Evolutionary conservation across 805 yeast genomes (phyloP), one percentile per base, ranked within the genome.

Genomic region (Saccharomycopsis guyanensis): DNA sequence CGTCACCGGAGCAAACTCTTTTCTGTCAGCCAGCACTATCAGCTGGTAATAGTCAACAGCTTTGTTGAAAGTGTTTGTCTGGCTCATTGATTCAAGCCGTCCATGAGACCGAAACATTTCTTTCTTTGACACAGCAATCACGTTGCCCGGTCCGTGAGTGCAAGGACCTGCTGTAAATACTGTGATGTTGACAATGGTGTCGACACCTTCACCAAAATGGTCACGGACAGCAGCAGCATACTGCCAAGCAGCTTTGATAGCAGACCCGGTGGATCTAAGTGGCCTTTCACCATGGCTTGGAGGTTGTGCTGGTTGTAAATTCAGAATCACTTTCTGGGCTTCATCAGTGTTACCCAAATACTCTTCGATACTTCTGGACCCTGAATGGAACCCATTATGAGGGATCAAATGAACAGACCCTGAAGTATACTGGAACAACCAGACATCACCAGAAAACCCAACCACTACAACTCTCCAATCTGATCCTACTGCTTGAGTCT

Each of bases 141-240:
- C 56, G 29, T 51, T 56, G 0, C 74, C 75, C 0, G 72, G 72
- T 13, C 55, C 56, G 3, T 40, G 25, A 2, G 71, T 67, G 33
- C 68, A 60, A 2, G 75, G 73, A 0, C 73, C 74, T 23, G 65
- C 55, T 3, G 61, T 48, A 47, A 69, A 68, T 2, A 64, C 42
- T 15, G 56, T 37, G 1, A 67, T 51, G 15, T 63, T 59, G 19
- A 23, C 43, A 25, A 25, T 10, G 10, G 29, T 25, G 10, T 25
- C 29, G 10, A 25, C 29, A 6, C 10, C 6, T 10, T 25, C 29
- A 7, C 29, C 29, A 25, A 7, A 25, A 10, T 10, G 10, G 6
- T 25, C 10, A 6, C 29, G 29, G 10, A 10, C 29, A 6, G 29
- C 29, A 6, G 6, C 10, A 10, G 29, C 29, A 19, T 7, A 24